These are phyloP conservation scores for Pholiota microspora DNA, from an alignment of 768 basidiomycete species.

Conservation along the genomic window DNA sequence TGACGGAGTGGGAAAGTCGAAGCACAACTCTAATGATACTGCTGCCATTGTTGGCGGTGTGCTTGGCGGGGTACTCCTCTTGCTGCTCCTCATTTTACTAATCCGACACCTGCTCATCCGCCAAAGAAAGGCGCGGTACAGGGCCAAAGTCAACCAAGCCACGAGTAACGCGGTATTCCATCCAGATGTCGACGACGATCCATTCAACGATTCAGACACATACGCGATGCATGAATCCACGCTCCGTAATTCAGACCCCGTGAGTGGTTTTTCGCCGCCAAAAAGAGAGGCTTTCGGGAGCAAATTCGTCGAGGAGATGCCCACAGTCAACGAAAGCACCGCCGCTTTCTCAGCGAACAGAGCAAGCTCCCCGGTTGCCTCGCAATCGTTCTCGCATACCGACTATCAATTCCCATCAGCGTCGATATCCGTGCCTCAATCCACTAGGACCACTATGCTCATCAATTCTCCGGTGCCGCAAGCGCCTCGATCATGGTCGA, in stretches of 20 bases:
- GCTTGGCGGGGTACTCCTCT: neutral
- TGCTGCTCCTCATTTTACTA: neutral
- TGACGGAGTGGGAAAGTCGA: neutral
- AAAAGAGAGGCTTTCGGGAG: neutral
- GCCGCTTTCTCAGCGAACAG: neutral
- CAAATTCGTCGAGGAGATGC: neutral
- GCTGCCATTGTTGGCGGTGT: slow-evolving; percentile 1
- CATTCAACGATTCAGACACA: neutral
- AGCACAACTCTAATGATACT: neutral
- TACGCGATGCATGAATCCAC: neutral
- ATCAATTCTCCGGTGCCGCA: neutral
- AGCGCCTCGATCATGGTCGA: neutral
- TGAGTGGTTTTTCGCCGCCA: neutral
- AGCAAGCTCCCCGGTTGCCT: neutral
- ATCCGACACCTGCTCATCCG: neutral
- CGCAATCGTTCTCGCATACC: neutral
- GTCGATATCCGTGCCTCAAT: neutral
- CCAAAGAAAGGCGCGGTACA: neutral
- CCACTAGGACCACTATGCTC: neutral
- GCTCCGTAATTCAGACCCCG: neutral
- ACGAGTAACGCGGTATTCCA: neutral
- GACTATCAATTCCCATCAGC: neutral
- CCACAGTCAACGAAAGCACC: neutral
- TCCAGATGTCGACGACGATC: neutral
- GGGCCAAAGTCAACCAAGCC: neutral